A percentile compares a stretch with the other conserved stretches of the same genome.
phyloP scores from a whole-genome alignment of 345 rosid genomes.

The Microcos paniculata region DNA sequence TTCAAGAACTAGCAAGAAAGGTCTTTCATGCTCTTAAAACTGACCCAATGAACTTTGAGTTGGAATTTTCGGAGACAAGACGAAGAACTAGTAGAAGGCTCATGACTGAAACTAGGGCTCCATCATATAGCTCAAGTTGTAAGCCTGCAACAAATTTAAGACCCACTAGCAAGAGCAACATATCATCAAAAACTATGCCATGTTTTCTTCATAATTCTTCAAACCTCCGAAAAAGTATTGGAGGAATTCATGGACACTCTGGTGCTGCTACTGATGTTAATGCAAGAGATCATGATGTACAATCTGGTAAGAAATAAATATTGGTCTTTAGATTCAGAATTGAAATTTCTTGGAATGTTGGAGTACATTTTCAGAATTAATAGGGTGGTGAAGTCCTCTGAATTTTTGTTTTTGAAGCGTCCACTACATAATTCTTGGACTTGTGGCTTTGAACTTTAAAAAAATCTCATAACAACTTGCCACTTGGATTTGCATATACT shows the following conservation, averaged over 20 bases:
- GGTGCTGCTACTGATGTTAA: conserved; percentile 6
- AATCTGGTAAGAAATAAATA: conserved; percentile 34
- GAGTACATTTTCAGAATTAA: background rate
- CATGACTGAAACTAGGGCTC: conserved; percentile 24
- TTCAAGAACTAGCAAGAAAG: conserved; percentile 54
- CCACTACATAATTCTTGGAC: background rate
- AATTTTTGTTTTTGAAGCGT: background rate
- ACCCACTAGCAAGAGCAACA: background rate
- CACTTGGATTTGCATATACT: background rate
- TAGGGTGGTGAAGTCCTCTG: background rate
- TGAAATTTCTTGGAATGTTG: background rate
- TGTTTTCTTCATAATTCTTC: conserved; percentile 19
- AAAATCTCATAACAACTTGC: background rate
- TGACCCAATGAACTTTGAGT: conserved; percentile 44
- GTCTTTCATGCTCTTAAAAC: conserved; percentile 53
- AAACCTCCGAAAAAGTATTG: conserved; percentile 21
- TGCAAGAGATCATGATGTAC: conserved; percentile 22
- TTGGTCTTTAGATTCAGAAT: background rate
- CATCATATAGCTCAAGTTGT: conserved; percentile 20
- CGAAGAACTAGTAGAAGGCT: conserved; percentile 36
- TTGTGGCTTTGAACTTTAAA: background rate
- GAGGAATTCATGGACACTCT: conserved; percentile 11
- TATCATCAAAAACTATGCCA: conserved; percentile 22
- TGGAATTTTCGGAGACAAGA: conserved; percentile 42
- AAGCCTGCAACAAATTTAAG: conserved; percentile 28